These are phyloP conservation scores for Pelagophyceae sp. DNA, from an alignment of 352 stramenopile genomes.

Conservation along the genomic window DNA sequence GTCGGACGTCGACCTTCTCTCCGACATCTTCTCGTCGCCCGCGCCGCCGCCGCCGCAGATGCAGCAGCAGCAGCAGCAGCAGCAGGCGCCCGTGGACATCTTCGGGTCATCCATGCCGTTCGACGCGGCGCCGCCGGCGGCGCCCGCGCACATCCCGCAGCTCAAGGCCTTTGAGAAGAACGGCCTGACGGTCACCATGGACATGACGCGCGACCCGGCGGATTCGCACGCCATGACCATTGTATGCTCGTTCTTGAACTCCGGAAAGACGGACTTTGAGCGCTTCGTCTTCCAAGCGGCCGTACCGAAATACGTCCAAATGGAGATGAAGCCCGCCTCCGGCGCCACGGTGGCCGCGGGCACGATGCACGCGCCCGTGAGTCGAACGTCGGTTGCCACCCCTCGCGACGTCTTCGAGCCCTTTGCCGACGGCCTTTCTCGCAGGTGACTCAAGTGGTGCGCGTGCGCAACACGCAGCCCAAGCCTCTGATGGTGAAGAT, in stretches of 20 bases:
- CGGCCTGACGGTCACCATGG: constrained; percentile 78
- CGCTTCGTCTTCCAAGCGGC: constrained; percentile 85
- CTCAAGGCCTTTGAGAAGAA: constrained; percentile 90
- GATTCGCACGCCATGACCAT: constrained; percentile 60
- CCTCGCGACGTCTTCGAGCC: no score
- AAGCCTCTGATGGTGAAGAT: constrained; percentile 15
- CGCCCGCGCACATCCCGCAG: constrained; percentile 26
- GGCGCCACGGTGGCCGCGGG: constrained; percentile 72
- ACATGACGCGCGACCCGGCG: constrained; percentile 41
- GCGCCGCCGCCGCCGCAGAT: not conserved
- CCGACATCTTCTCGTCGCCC: constrained; percentile 77
- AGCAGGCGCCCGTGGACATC: constrained; percentile 24
- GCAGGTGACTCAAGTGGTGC: not conserved
- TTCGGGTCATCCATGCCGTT: constrained; percentile 27
- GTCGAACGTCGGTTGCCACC: not conserved
- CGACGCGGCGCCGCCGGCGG: constrained; percentile 23
- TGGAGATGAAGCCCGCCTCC: constrained; percentile 92
- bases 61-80: constrained; percentile 26
- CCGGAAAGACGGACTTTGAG: constrained; percentile 64
- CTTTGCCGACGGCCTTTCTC: not conserved
- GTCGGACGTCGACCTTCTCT: constrained; percentile 77
- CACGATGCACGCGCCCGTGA: not conserved
- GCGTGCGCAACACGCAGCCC: not conserved
- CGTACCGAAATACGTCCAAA: constrained; percentile 94
- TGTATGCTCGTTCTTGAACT: constrained; percentile 86